These are phyloP conservation scores for Xanthoceras sorbifolium DNA, from an alignment of 345 rosid genomes.

Conservation along the genomic window DNA sequence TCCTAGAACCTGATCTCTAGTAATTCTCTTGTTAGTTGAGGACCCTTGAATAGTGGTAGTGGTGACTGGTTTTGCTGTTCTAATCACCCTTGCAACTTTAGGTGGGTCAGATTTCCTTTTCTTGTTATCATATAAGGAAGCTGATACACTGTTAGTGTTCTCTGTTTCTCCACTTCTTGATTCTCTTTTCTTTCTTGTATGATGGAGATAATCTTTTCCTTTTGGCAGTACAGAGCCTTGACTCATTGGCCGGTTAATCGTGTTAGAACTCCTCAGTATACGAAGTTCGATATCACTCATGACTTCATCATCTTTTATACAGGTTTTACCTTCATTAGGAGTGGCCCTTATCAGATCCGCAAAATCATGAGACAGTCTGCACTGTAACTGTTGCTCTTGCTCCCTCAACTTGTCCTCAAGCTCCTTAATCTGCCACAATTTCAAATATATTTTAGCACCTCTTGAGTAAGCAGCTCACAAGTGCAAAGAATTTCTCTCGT, in stretches of 20 bases:
- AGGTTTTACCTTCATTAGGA: conserved; percentile 52
- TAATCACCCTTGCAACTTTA: conserved; percentile 45
- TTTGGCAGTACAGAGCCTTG: conserved; percentile 39
- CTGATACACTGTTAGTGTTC: conserved; percentile 40
- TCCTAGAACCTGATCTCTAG: conserved; percentile 54
- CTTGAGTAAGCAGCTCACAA: neutral
- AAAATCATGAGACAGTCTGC: conserved; percentile 36
- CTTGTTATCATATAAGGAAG: conserved; percentile 51
- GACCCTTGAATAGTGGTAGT: conserved; percentile 35
- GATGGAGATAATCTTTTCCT: conserved; percentile 39
- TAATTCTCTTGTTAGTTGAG: conserved; percentile 49
- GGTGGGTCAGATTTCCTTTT: conserved; percentile 85
- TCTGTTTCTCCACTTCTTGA: conserved; percentile 81
- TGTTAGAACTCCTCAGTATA: conserved; percentile 66
- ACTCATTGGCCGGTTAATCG: conserved; percentile 46
- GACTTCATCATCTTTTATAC: conserved; percentile 45
- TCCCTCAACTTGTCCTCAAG: conserved; percentile 77
- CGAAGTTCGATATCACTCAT: conserved; percentile 50
- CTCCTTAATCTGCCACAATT: conserved; percentile 66
- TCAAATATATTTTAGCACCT: conserved; percentile 6
- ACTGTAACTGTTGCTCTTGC: conserved; percentile 59
- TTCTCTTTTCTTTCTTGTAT: conserved; percentile 58
- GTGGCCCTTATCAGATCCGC: conserved; percentile 42
- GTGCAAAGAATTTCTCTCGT: neutral
- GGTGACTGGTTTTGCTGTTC: conserved; percentile 51